Conservation (phyloP, 495 filamentous ascomycete genomes). For the Gamarada debralockiae region DNA sequence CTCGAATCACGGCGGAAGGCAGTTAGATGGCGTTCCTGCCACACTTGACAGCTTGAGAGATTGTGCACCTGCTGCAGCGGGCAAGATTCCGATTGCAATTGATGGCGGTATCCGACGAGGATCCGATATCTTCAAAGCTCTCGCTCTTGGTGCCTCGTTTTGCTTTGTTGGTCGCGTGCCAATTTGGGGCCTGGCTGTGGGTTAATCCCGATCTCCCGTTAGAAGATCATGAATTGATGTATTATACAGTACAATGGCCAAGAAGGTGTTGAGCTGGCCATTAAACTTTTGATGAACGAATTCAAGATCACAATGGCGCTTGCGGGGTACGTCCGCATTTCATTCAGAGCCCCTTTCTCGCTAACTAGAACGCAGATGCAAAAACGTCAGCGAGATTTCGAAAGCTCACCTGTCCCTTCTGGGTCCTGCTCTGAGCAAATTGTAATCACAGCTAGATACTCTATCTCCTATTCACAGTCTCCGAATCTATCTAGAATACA, state of each 20-base stretch:
- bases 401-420: conserved; percentile 7
- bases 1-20: conserved; percentile 67
- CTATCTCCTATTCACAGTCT: not conserved
- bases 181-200: conserved; percentile 40
- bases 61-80: conserved; percentile 53
- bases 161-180: conserved; percentile 32
- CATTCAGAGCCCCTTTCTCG: not conserved
- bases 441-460: conserved; percentile 4
- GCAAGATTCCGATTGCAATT: conserved; percentile 56
- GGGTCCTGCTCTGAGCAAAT: not conserved
- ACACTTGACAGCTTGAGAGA: conserved; percentile 43
- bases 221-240: not conserved
- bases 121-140: conserved; percentile 63
- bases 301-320: conserved; percentile 51
- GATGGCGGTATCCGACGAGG: conserved; percentile 64
- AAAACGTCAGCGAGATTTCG: conserved; percentile 11
- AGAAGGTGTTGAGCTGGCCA: conserved; percentile 36
- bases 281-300: conserved; percentile 36
- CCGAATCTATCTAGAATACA: not conserved
- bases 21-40: conserved; percentile 49
- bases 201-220: not conserved
- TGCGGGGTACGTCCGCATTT: conserved; percentile 27
- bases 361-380: conserved; percentile 3
- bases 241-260: conserved; percentile 33
- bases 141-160: conserved; percentile 54